A percentile compares a stretch with the other conserved stretches of the same genome.
Conservation (phyloP, 345 rosid genomes). For the Syzygium grande region DNA sequence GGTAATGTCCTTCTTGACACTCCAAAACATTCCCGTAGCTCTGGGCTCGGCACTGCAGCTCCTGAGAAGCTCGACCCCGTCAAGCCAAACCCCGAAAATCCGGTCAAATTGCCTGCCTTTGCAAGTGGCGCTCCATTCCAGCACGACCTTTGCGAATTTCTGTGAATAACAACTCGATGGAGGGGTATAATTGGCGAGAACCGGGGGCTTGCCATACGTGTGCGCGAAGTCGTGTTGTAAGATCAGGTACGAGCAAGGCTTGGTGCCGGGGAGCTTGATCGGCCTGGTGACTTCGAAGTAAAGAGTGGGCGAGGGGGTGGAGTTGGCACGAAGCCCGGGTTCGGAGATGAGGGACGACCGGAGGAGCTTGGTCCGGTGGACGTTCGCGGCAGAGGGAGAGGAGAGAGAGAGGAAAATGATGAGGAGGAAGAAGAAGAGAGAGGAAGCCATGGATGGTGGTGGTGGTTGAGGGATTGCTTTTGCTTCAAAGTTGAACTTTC, state of each 20-base stretch:
- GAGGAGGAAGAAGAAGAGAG: conserved; percentile 18
- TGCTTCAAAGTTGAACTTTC: neutral
- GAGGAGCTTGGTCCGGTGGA: conserved; percentile 15
- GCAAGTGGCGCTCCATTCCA: conserved; percentile 76
- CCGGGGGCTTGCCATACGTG: conserved; percentile 67
- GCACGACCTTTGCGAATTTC: conserved; percentile 60
- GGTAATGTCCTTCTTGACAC: conserved; percentile 68
- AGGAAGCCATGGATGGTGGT: conserved; percentile 30
- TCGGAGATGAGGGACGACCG: conserved; percentile 29
- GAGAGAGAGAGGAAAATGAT: conserved; percentile 21
- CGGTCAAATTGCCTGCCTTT: conserved; percentile 80
- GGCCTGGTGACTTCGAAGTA: conserved; percentile 87
- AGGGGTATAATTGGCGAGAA: conserved; percentile 55
- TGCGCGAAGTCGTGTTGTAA: conserved; percentile 67
- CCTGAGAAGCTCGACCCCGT: conserved; percentile 85
- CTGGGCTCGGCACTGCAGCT: conserved; percentile 94
- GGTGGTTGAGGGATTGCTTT: neutral
- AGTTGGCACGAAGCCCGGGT: conserved; percentile 9
- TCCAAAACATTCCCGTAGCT: conserved; percentile 67
- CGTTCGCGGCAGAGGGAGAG: conserved; percentile 21
- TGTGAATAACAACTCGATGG: conserved; percentile 49
- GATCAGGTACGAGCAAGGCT: conserved; percentile 46
- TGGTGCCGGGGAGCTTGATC: conserved; percentile 21
- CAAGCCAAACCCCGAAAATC: conserved; percentile 84
- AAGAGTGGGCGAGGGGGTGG: conserved; percentile 2